A percentile compares a stretch with the other conserved stretches of the same genome.
phyloP scores from a whole-genome alignment of 2,329 filamentous ascomycete species.

The Fusarium sp. region DNA sequence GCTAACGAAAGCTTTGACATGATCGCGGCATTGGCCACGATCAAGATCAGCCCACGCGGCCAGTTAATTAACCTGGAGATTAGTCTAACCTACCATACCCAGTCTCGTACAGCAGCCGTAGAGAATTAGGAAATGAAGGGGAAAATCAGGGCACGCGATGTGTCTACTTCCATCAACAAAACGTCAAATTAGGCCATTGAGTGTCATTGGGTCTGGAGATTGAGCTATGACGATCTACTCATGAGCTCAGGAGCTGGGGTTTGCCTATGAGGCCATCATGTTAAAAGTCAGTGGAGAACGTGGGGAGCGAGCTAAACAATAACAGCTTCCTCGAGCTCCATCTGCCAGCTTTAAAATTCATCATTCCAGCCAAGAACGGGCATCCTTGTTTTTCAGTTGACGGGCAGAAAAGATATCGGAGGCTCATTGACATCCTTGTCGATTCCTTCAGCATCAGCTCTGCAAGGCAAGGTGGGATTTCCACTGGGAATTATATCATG shows the following conservation, averaged over 20 bases:
- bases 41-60: constrained; percentile 25
- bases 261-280: constrained; percentile 27
- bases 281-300: constrained; percentile 28
- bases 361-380: constrained; percentile 33
- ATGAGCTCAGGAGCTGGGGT: constrained; percentile 7
- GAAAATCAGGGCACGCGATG: constrained; percentile 23
- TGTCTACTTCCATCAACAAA: background rate
- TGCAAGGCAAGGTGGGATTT: background rate
- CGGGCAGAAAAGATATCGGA: constrained; percentile 6
- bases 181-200: constrained; percentile 27
- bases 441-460: constrained; percentile 1
- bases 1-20: constrained; percentile 27
- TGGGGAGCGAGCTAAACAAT: constrained; percentile 13
- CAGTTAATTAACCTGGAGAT: background rate
- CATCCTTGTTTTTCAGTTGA: constrained; percentile 26
- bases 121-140: background rate
- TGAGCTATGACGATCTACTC: constrained; percentile 23
- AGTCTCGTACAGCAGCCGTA: background rate
- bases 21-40: constrained; percentile 28
- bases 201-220: constrained; percentile 17
- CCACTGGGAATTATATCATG: constrained; percentile 13
- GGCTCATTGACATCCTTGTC: constrained; percentile 21
- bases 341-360: constrained; percentile 6
- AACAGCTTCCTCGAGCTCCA: constrained; percentile 2
- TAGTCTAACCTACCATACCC: background rate